Conservation (phyloP, 2,329 filamentous ascomycete species). For the Xylariales sp. region DNA sequence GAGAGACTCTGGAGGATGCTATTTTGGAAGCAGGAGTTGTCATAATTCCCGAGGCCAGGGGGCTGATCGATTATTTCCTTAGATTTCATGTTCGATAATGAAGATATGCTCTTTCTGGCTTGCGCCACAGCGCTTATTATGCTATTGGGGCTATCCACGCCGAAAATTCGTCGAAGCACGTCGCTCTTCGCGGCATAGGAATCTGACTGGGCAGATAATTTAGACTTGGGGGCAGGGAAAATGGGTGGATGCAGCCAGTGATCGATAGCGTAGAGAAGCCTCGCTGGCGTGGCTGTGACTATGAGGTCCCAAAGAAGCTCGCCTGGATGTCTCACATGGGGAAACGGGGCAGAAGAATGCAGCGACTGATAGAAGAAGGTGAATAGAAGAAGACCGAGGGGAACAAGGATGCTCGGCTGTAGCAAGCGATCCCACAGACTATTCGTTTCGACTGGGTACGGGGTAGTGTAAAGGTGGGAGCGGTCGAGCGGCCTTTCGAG, state of each 20-base stretch:
- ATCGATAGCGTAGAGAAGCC: conserved; percentile 68
- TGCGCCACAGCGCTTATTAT: conserved; percentile 69
- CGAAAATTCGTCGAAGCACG: conserved; percentile 71
- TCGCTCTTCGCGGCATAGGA: conserved; percentile 72
- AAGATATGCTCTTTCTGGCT: conserved; percentile 66
- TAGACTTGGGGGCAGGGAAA: conserved; percentile 52
- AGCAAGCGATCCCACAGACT: conserved; percentile 50
- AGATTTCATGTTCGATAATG: conserved; percentile 61
- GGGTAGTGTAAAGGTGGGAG: conserved; percentile 40
- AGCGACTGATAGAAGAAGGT: conserved; percentile 53
- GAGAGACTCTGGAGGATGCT: conserved; percentile 89
- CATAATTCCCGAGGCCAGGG: conserved; percentile 85
- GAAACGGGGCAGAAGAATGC: conserved; percentile 46
- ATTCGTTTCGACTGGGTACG: conserved; percentile 39
- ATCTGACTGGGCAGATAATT: conserved; percentile 53
- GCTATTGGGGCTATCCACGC: conserved; percentile 64
- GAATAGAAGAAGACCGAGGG: conserved; percentile 50
- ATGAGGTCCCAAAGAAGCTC: conserved; percentile 70
- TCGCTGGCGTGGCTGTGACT: conserved; percentile 67
- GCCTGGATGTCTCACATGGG: conserved; percentile 52
- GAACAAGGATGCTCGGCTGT: conserved; percentile 53
- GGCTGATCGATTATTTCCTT: conserved; percentile 60
- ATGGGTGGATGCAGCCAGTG: conserved; percentile 63
- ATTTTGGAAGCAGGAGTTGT: conserved; percentile 98
- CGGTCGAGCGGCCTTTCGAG: conserved; percentile 47